Evolutionary conservation across 2,329 filamentous ascomycete genomes (phyloP).

Genomic region (Gliomastix tumulicola): DNA sequence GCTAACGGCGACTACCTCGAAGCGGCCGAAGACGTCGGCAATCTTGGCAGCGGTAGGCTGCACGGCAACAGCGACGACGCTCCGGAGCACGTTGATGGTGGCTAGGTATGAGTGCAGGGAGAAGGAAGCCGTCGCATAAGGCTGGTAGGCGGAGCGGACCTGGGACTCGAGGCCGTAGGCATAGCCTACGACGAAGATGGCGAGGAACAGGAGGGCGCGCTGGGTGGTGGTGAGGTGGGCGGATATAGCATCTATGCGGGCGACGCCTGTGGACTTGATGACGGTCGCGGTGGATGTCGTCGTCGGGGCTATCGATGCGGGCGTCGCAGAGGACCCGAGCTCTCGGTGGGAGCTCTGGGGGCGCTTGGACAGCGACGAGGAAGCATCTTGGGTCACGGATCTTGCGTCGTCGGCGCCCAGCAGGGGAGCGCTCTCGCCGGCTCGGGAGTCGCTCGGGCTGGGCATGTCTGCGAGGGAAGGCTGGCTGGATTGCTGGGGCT

Average conservation of each 20-base stretch:
- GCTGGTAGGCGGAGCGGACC: constrained; percentile 44
- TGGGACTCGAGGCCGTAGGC: constrained; percentile 51
- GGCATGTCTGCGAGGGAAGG: too few species aligned
- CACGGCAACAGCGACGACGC: constrained; percentile 52
- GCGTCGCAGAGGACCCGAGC: too few species aligned
- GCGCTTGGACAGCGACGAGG: too few species aligned
- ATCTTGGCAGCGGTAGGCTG: constrained; percentile 54
- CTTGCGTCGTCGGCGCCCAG: too few species aligned
- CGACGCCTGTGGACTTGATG: constrained; percentile 31
- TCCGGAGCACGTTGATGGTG: constrained; percentile 50
- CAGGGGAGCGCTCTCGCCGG: too few species aligned
- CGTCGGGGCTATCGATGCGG: neutral
- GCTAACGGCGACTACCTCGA: constrained; percentile 48
- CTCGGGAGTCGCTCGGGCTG: too few species aligned
- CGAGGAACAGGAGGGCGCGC: constrained; percentile 43
- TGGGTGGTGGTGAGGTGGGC: constrained; percentile 36
- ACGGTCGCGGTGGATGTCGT: constrained; percentile 2
- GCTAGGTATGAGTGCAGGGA: constrained; percentile 46
- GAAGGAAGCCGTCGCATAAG: constrained; percentile 45
- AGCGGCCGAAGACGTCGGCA: constrained; percentile 55
- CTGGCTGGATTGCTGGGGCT: too few species aligned
- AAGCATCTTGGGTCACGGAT: too few species aligned
- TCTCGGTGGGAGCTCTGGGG: too few species aligned
- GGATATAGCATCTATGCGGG: constrained; percentile 42
- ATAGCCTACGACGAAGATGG: constrained; percentile 53